Evolutionary conservation across 2,329 filamentous ascomycete genomes (phyloP), one percentile per base, ranked within the genome.

Genomic region (Aspergillus cejpii): DNA sequence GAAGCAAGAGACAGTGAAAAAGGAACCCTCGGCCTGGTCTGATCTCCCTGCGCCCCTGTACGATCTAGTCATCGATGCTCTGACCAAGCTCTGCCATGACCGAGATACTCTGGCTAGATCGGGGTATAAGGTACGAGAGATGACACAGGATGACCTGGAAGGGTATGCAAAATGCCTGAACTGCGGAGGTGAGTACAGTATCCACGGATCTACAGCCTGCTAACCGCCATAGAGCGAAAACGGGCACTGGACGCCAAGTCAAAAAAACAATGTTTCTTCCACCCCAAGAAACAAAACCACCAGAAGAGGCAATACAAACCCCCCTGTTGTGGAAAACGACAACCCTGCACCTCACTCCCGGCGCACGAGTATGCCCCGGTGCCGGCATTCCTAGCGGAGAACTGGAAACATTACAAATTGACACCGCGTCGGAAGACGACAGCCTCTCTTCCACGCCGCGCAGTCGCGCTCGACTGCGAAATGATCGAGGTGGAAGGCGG

Each of bases 381-480:
- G 11, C 31, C 8, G 2, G 14, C 8, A 11, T 34, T 34, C 17
- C 17, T 17, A 5, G 5, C 17, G 17, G 15, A 34, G 15, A 34
- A 34, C 10, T 34, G 31, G 31, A 8, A 12, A 8, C 6, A 6
- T 2, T 34, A 34, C 17, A 15, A 6, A 20, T 19, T 34, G 6
- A 34, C 31, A 6, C 31, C 31, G 10, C 17, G 15, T 11, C 7
- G 10, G 5, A 11, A 3, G 10, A 0, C 15, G 6, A 15, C 7
- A 6, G 4, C 6, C 17, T 5, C 7, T 34, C 1, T 0, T 11
- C 31, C 15, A 10, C 31, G 15, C 8, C 24, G 36, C 14, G 70
- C 66, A 2, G 63, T 76, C 2, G 67, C 62, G 0, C 52, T 76
- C 6, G 73, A 76, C 49, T 76, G 73, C 47, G 73, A 76, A 53